Percentiles rank a stretch among this genome's conserved stretches.
Conservation (phyloP, 805 yeast species). For the Metschnikowia hibisci region DNA sequence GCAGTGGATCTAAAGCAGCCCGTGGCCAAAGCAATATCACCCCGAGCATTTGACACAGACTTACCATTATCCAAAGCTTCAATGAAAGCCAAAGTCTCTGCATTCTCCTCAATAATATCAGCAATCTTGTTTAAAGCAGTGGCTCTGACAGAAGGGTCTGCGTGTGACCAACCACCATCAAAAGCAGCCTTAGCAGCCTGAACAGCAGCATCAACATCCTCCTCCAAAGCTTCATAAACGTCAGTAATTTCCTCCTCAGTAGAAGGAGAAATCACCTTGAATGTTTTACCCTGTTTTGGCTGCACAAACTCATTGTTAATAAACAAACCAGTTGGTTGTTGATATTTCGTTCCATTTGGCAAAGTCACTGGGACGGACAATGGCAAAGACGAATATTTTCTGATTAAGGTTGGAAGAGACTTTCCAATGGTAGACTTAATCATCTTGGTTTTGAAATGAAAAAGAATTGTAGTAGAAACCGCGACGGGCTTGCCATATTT, state of each 20-base stretch:
- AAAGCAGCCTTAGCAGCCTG: conserved; percentile 80
- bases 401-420: neutral
- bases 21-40: conserved; percentile 70
- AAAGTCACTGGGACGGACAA: conserved; percentile 45
- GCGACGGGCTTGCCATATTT: neutral
- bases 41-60: conserved; percentile 63
- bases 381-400: conserved; percentile 21
- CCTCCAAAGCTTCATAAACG: conserved; percentile 71
- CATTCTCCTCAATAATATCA: conserved; percentile 66
- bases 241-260: conserved; percentile 67
- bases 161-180: conserved; percentile 61
- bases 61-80: conserved; percentile 92
- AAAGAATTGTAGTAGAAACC: neutral
- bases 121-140: conserved; percentile 66
- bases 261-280: conserved; percentile 62
- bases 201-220: conserved; percentile 82
- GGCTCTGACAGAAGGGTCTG: conserved; percentile 67
- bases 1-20: conserved; percentile 78
- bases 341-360: conserved; percentile 70
- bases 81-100: conserved; percentile 69
- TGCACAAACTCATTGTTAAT: conserved; percentile 78
- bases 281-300: conserved; percentile 53
- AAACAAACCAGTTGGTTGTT: conserved; percentile 86
- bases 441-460: conserved; percentile 1
- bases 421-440: conserved; percentile 7